A percentile compares a stretch with the other conserved stretches of the same genome.
Conservation (phyloP, 257 asterid species). For the Eustoma russellianum region DNA sequence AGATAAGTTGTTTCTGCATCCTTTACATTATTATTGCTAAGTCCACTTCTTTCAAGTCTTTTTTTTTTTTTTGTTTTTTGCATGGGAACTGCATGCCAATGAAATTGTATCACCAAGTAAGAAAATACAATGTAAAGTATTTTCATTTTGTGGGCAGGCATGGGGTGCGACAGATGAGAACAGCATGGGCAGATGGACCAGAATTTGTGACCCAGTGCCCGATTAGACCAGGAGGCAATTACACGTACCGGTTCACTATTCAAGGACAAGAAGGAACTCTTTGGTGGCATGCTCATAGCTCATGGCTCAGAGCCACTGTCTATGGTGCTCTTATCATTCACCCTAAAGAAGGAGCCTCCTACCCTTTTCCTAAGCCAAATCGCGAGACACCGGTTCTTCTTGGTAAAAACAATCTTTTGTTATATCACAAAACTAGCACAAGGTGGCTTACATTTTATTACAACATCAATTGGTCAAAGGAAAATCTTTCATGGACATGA, state of each 20-base stretch:
- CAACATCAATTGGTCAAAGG: too few species aligned
- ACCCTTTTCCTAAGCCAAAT: conserved; percentile 72
- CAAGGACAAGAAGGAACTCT: conserved; percentile 92
- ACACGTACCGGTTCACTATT: conserved; percentile 65
- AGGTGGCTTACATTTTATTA: neutral
- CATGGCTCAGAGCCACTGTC: conserved; percentile 92
- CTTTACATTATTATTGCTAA: too few species aligned
- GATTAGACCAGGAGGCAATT: conserved; percentile 66
- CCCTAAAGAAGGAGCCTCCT: conserved; percentile 55
- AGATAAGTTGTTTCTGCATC: neutral
- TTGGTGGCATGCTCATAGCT: conserved; percentile 99
- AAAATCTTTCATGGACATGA: too few species aligned
- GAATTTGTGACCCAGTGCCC: conserved; percentile 89
- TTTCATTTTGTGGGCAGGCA: conserved; percentile 38
- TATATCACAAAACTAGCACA: neutral
- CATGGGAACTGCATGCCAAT: conserved; percentile 8
- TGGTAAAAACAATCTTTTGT: conserved; percentile 25
- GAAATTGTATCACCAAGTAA: neutral
- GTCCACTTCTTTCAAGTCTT: too few species aligned
- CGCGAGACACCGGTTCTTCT: conserved; percentile 66
- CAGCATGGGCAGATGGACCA: conserved; percentile 91
- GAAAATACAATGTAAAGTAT: neutral
- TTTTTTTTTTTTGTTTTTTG: neutral
- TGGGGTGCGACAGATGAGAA: conserved; percentile 72
- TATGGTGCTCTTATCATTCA: conserved; percentile 71